These are phyloP conservation scores for Hymenoscyphus salicellus DNA, from an alignment of 2,329 filamentous ascomycete genomes.

Conservation along the genomic window DNA sequence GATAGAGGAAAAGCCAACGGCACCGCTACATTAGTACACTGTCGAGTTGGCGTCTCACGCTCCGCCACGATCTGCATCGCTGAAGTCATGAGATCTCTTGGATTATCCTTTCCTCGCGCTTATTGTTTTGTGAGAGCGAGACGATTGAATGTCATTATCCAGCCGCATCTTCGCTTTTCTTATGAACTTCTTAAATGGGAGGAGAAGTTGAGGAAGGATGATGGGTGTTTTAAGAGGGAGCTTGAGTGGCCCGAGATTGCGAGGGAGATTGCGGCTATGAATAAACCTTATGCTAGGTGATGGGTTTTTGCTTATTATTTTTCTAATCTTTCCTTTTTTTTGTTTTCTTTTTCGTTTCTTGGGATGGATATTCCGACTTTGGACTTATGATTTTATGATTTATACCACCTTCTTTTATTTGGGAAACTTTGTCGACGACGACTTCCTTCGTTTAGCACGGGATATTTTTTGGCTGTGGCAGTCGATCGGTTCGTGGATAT, in stretches of 20 bases:
- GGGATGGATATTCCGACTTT: too few species aligned
- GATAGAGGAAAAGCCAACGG: constrained; percentile 74
- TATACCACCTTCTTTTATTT: constrained; percentile 11
- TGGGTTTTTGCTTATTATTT: not conserved
- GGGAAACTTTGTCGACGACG: not conserved
- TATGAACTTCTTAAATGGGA: constrained; percentile 98
- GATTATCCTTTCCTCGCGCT: constrained; percentile 81
- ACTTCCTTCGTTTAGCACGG: not conserved
- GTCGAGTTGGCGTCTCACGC: constrained; percentile 89
- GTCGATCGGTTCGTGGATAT: not conserved
- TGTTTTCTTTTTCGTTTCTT: constrained; percentile 9
- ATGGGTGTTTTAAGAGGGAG: constrained; percentile 62
- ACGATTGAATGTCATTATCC: constrained; percentile 94
- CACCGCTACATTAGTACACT: constrained; percentile 89
- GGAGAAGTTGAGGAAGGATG: constrained; percentile 61
- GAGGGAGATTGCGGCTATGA: constrained; percentile 91
- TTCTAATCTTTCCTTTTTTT: not conserved
- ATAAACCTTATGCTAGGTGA: constrained; percentile 80
- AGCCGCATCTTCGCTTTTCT: constrained; percentile 90
- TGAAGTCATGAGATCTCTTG: constrained; percentile 85
- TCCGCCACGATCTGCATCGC: constrained; percentile 98
- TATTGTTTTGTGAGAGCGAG: constrained; percentile 96
- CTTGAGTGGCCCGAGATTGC: constrained; percentile 88
- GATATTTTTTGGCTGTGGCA: not conserved
- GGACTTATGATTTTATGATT: constrained; percentile 17